Evolutionary conservation across 352 stramenopile species (phyloP).

Genomic region (Phytophthora pluvialis): DNA sequence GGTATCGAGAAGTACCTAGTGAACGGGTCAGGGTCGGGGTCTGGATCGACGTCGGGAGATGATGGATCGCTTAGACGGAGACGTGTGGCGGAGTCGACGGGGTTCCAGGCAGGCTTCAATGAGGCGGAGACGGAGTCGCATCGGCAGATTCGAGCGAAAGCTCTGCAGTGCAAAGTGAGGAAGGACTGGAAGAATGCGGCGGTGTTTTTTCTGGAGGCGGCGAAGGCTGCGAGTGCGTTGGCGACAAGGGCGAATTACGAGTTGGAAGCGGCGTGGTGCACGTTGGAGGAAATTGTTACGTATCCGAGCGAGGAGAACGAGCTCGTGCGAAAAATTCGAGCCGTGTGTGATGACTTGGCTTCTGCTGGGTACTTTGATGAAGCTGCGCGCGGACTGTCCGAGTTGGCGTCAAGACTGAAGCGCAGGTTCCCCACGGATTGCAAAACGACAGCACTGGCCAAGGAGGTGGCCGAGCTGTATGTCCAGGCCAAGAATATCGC

Average conservation of each 20-base stretch:
- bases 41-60: slow-evolving; percentile 1
- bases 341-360: slow-evolving; percentile 62
- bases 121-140: slow-evolving; percentile 44
- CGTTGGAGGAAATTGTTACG: slow-evolving; percentile 54
- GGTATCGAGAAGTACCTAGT: slow-evolving; percentile 61
- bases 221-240: slow-evolving; percentile 40
- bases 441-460: slow-evolving; percentile 37
- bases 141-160: slow-evolving; percentile 59
- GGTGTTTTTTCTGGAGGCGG: slow-evolving; percentile 58
- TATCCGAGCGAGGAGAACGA: slow-evolving; percentile 50
- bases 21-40: slow-evolving; percentile 10
- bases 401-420: slow-evolving; percentile 68
- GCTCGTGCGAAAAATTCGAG: slow-evolving; percentile 48
- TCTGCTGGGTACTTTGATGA: slow-evolving; percentile 74
- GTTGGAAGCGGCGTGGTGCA: slow-evolving; percentile 72
- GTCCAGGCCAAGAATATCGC: slow-evolving; percentile 60
- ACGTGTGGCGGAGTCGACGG: slow-evolving; percentile 10
- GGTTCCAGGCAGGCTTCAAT: slow-evolving; percentile 8
- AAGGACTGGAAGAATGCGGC: slow-evolving; percentile 73
- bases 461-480: slow-evolving; percentile 57
- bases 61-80: slow-evolving; percentile 23
- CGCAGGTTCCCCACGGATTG: slow-evolving; percentile 65
- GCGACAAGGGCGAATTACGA: slow-evolving; percentile 60
- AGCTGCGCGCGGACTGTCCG: slow-evolving; percentile 58
- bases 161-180: slow-evolving; percentile 73